Evolutionary conservation across 2,329 filamentous ascomycete species (phyloP).

Genomic region (Aspergillus ustus): DNA sequence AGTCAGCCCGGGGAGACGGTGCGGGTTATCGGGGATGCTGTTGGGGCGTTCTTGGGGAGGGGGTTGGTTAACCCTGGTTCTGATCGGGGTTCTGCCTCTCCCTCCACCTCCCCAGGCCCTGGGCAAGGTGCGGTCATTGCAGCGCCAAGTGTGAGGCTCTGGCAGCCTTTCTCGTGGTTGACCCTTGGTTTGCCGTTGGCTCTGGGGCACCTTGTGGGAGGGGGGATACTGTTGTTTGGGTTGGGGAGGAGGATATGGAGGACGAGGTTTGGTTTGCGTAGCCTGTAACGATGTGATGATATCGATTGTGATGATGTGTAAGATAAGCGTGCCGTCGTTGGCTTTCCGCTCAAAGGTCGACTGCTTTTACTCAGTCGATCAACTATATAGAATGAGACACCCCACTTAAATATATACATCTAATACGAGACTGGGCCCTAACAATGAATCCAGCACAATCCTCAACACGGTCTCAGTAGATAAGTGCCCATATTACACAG

Average conservation of each 20-base stretch:
- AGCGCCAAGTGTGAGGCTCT: background rate
- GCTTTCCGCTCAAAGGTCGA: background rate
- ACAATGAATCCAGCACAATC: background rate
- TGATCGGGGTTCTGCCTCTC: too few relatives aligned
- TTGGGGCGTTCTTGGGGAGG: constrained; percentile 30
- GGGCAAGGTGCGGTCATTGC: background rate
- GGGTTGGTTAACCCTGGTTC: background rate
- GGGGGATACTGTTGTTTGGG: background rate
- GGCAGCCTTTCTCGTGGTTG: background rate
- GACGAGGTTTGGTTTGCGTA: background rate
- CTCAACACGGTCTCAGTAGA: background rate
- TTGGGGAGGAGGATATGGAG: background rate
- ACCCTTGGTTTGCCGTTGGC: background rate
- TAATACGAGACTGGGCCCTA: background rate
- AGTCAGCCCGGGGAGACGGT: constrained; percentile 50
- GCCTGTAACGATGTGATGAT: background rate
- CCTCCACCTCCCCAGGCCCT: too few relatives aligned
- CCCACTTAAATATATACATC: background rate
- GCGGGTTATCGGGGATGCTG: constrained; percentile 44
- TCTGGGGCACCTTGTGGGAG: background rate
- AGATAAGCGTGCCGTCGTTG: background rate
- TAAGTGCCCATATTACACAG: background rate
- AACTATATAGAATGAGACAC: background rate
- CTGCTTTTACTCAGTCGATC: background rate
- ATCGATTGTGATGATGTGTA: background rate